Evolutionary conservation across 768 basidiomycete genomes (phyloP), one percentile per base, ranked within the genome.

Genomic region (Rhizopogon vulgaris): DNA sequence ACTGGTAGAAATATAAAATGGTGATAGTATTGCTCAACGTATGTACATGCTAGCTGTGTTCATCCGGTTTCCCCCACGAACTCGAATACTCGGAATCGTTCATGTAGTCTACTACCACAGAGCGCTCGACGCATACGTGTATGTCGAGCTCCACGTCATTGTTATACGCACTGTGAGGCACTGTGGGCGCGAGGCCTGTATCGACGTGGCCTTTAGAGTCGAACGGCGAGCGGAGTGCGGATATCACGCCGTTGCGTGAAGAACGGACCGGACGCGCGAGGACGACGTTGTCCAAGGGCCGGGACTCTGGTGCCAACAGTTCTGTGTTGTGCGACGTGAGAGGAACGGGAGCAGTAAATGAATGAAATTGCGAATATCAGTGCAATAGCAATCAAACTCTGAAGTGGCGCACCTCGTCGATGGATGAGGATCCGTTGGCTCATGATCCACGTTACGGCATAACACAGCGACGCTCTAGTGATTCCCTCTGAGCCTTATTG

Each of bases 371-470:
- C 28, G 3, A 15, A 8, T 0, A 4, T 46, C 3, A 46, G 14
- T 1, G 18, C 4, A 34, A 15, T 14, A 10, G 7, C 4, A 15
- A 18, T 34, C 18, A 22, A 22, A 11, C 14, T 46, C 28, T 15
- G 17, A 4, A 41, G 3, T 10, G 11, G 30, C 69, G 34, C 51
- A 77, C 82, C 73, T 62, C 78, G 75, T 40, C 81, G 69, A 69
- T 83, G 79, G 51, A 82, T 73, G 46, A 84, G 63, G 48, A 84
- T 71, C 53, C 76, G 71, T 56, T 82, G 79, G 28, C 76, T 77
- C 80, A 79, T 80, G 61, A 83, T 82, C 79, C 79, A 83, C 38
- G 77, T 79, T 45, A 78, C 71, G 38, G 69, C 73, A 56, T 80
- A 82, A 52, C 74, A 81, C 42, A 82, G 59, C 15, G 82, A 80